Conservation (phyloP, 345 rosid species). For the Gossypium australe region DNA sequence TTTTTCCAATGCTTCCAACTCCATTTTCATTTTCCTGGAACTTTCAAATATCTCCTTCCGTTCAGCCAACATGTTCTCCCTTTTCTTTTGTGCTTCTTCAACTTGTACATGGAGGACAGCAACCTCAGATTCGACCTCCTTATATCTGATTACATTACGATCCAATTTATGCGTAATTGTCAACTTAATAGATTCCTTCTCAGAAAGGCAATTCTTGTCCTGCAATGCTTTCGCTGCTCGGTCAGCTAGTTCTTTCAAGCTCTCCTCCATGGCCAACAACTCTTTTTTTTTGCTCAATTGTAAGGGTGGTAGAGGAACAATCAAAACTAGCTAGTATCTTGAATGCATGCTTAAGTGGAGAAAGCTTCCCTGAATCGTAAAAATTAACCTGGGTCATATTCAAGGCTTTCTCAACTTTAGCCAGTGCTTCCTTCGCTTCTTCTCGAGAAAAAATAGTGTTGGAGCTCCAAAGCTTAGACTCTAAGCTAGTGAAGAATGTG, state of each 20-base stretch:
- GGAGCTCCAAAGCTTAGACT: not conserved
- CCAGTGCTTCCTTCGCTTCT: not conserved
- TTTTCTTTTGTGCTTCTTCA: not conserved
- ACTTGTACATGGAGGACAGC: not conserved
- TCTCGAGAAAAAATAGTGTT: not conserved
- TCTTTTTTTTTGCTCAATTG: not conserved
- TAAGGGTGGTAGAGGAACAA: not conserved
- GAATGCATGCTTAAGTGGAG: not conserved
- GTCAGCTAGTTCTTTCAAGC: not conserved
- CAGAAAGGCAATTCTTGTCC: not conserved
- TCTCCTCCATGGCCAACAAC: not conserved
- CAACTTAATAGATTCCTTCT: not conserved
- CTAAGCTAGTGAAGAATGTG: not conserved
- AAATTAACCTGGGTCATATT: too few species aligned
- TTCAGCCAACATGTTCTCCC: too few species aligned
- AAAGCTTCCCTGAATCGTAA: not conserved
- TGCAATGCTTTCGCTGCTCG: not conserved
- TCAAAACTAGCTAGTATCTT: too few species aligned
- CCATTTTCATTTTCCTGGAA: not conserved
- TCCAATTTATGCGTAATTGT: not conserved
- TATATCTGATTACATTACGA: not conserved
- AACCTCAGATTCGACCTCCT: not conserved
- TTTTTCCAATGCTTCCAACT: not conserved
- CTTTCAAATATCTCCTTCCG: not conserved
- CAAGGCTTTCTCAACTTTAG: too few species aligned